Base-by-base conservation (phyloP, 441 rosid species). In the Brassica balearica region DNA sequence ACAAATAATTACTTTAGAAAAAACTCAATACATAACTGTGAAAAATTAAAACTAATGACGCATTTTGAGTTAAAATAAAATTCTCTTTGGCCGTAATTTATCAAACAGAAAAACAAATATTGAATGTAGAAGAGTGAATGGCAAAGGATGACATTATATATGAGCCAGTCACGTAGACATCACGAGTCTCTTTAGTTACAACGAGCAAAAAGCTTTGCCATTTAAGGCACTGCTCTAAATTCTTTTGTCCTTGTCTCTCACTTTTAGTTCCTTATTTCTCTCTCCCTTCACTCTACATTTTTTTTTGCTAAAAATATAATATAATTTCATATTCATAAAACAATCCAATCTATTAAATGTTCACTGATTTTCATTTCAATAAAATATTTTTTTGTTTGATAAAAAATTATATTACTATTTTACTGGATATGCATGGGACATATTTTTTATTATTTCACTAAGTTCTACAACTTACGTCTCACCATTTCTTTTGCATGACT, bases 181-280 rank as follows among this genome's bases (percentile, higher is more conserved):
- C 82, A 74, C 68, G 72, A 74, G 71, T 79, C 82, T 63, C 72
- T 79, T 74, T 79, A 73, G 75, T 41, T n/a, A 79, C 78, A 79
- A 74, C 82, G 56, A 69, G 62, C 71, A 64, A 74, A 74, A 69
- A 56, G 51, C 70, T 34, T 56, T 79, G 75, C 29, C 14, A 79
- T 69, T 79, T 11, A 79, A 69, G 71, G 61, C 82, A 25, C 5
- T 69, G 71, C 82, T 56, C 82, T 79, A 63, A 69, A 79, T 74
- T 79, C 72, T 19, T 79, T 79, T 74, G 79, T 74, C 78, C 71
- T 8, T 53, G 53, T 22, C 68, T 59, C 71, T 19, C 34, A 20
- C 69, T 12, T 67, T 15, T 75, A 46, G 11, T 19, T 56, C 61
- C 25, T 69, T 69, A 0, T 22, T 22, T 34, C 22, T 70, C 63